Evolutionary conservation across 2,329 filamentous ascomycete species (phyloP), one percentile per base, ranked within the genome.

Genomic region (Fusarium hostae): DNA sequence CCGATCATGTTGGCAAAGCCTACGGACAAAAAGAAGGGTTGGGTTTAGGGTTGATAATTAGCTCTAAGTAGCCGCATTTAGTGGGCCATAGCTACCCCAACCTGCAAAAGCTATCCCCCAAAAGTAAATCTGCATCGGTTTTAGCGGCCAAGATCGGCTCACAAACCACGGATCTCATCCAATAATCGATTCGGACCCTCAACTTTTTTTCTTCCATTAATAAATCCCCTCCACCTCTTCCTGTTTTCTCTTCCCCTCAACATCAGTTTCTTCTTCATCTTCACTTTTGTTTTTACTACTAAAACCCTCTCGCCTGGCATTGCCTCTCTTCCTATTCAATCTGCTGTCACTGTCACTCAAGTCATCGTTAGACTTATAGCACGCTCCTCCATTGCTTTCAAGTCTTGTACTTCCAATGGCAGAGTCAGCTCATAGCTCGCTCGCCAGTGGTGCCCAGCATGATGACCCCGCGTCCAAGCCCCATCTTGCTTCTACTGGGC

Each of bases 321-420:
- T 68, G 28, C 45, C 68, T 68, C 71, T 74, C 68, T 74, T 74
- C 45, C 68, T 40, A 28, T 41, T 72, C 56, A 58, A 22, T 41
- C n/a, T 20, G 59, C 64, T 59, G 48, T 24, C 45, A 26, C 26
- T 26, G 28, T 47, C 43, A 47, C 44, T 26, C 26, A 26, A 26
- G 6, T 26, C 26, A 6, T 26, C 26, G 11, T 28, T 20, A 47
- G 81, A 83, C 84, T 82, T 78, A 79, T 82, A 84, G 84, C 84
- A 86, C 78, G 84, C 84, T 75, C 80, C 71, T 82, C 84, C 84
- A 86, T 87, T 87, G 85, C 84, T 86, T 79, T 82, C 76, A 74
- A 79, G 83, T 84, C 82, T 22, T 28, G 76, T 84, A 81, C 82
- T 86, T 15, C 39, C 54, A 57, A 57, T 86, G 85, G 83, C 83